Base-by-base conservation (phyloP, 176 grass and related monocot species). In the Lolium multiflorum region DNA sequence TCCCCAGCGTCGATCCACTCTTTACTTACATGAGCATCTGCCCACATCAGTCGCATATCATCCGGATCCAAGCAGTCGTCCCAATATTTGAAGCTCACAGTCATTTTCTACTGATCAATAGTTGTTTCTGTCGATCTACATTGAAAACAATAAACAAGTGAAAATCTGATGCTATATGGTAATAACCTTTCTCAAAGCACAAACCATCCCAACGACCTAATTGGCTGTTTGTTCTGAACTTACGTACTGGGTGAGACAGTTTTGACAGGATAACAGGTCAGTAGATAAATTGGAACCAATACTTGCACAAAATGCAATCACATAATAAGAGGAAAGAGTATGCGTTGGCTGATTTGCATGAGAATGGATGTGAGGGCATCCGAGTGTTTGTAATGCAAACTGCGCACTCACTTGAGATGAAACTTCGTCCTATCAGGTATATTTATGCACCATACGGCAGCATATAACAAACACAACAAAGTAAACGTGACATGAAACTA, bases 1-100 rank as follows among this genome's bases (percentile, higher is more conserved):
- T 94, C 93, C 55, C 96, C 93, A 18, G 92, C 96, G 80, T 96
- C 96, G 41, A 82, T 77, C 96, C 96, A 98, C 84, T 98, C 96
- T 85, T 96, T 96, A 48, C 85, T 88, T 55, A 98, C 93, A 20
- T 91, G 76, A 87, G 88, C 72, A 87, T 92, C 87, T 28, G 82
- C 85, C 96, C 96, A 98, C 93, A 98, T 85, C 61, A 92, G 82
- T 78, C 37, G 51, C 87, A 98, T 91, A 21, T 98, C 93, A 65
- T 89, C 90, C 28, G 88, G 90, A 80, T 98, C 93, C 61, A 96
- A 89, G 73, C 93, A 98, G 31, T 96, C 96, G 38, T 98, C 88
- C 96, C 96, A 98, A 70, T 98, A 98, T 79, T 93, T 98, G 87
- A 84, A 98, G 84, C 92, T 98, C 80, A 91, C 38, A 3, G 88